Base-by-base conservation (phyloP, 352 stramenopile genomes). In the Pythium sukuiense region DNA sequence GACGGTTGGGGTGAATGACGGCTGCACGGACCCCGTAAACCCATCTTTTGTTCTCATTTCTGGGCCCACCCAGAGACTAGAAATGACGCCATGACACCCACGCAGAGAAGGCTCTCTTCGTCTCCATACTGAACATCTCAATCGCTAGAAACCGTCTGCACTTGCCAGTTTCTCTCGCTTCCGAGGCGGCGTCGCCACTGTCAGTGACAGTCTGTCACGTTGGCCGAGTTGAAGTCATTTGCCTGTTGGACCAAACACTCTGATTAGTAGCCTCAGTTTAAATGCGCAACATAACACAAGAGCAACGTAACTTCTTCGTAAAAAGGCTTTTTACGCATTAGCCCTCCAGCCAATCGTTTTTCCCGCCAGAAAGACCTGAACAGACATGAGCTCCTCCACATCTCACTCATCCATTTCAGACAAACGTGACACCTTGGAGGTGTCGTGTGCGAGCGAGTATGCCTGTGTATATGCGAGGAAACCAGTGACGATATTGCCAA, bases 401-500 rank as follows among this genome's bases (percentile, higher is more conserved):
- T 24, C n/a, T 29, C 16, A 27, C 18, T 43, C 35, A 43, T 16
- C 35, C 35, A 27, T 53, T 53, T 27, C 1, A 20, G 20, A 24
- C 20, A 24, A 24, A 24, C 20, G 20, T 24, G 20, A 24, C 20
- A 24, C 20, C 20, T 24, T 24, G 20, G 20, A 24, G 20, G 20
- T 24, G 20, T 24, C 20, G 20, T 24, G 20, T 24, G 20, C 20
- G 20, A 24, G 20, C 20, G 20, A 24, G 20, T 24, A 24, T 24
- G 14, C 30, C 27, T 56, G 2, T 50, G 24, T 65, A 9, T 41
- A 24, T 48, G 35, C 33, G 26, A 32, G 54, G 64, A 67, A 85
- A 80, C 81, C 84, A 75, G 64, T 92, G 84, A 92, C 71, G 80
- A 89, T 85, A 45, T 69, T 83, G 80, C 84, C 81, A 69, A 62